Percentiles rank a stretch among this genome's conserved stretches.
phyloP scores from a whole-genome alignment of 768 basidiomycete species.

The Phaffia australis region DNA sequence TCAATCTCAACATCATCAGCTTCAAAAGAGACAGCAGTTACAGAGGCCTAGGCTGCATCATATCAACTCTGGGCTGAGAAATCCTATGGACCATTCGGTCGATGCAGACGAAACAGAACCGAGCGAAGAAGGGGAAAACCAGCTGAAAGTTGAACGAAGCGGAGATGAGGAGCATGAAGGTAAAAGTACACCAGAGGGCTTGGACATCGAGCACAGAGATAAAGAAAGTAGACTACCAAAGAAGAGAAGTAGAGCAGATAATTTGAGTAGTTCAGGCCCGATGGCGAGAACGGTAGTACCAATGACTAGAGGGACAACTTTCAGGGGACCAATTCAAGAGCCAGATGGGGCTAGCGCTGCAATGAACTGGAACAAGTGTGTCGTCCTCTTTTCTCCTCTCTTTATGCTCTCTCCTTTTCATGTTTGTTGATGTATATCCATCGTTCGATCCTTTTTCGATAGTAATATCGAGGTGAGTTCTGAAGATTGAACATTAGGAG shows the following conservation, averaged over 20 bases:
- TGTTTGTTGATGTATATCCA: too few relatives aligned
- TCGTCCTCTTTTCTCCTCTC: constrained; percentile 1
- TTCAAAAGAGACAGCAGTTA: background rate
- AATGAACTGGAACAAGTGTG: constrained; percentile 23
- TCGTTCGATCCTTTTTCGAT: too few relatives aligned
- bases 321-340: constrained; percentile 4
- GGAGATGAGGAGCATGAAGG: too few relatives aligned
- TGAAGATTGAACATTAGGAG: too few relatives aligned
- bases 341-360: constrained; percentile 13
- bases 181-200: too few relatives aligned
- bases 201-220: background rate
- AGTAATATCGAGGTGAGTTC: too few relatives aligned
- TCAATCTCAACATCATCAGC: constrained; percentile 3
- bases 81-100: too few relatives aligned
- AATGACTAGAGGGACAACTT: constrained; percentile 23
- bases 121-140: background rate
- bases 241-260: background rate
- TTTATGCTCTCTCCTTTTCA: too few relatives aligned
- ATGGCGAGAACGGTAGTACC: background rate
- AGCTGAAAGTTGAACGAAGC: background rate
- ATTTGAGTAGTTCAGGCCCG: too few relatives aligned
- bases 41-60: too few relatives aligned
- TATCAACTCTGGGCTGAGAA: too few relatives aligned
- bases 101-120: background rate
- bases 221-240: background rate